Percentiles rank a stretch among this genome's conserved stretches.
phyloP scores from a whole-genome alignment of 495 filamentous ascomycete genomes.

The Talaromyces borbonicus region DNA sequence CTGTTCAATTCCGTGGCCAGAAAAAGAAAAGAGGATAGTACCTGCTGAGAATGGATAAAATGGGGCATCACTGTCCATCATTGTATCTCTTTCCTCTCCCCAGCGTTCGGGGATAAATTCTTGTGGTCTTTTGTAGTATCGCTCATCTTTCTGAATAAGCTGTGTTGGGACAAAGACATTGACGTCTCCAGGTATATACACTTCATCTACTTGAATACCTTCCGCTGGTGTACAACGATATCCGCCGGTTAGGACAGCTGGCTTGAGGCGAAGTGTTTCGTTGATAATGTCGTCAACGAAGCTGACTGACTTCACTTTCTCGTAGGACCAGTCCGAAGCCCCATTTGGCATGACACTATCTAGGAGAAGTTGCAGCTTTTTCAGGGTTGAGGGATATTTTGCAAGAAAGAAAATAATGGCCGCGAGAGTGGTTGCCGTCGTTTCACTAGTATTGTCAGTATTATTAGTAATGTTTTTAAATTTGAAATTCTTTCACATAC shows the following conservation, averaged over 20 bases:
- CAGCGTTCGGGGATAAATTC: slow-evolving; percentile 50
- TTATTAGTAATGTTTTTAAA: no score
- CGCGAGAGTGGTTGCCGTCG: slow-evolving; percentile 18
- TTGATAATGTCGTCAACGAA: slow-evolving; percentile 40
- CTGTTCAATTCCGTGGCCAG: neutral
- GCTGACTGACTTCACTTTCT: slow-evolving; percentile 14
- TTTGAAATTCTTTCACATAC: no score
- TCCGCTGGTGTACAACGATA: slow-evolving; percentile 30
- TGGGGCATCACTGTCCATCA: slow-evolving; percentile 32
- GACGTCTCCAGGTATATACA: slow-evolving; percentile 31
- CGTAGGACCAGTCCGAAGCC: slow-evolving; percentile 12
- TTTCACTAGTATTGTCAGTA: slow-evolving; percentile 13
- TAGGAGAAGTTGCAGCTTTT: slow-evolving; percentile 5
- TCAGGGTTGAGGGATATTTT: slow-evolving; percentile 12
- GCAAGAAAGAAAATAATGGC: slow-evolving; percentile 22
- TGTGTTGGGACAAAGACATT: slow-evolving; percentile 27
- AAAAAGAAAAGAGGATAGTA: slow-evolving; percentile 11
- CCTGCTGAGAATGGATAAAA: slow-evolving; percentile 42
- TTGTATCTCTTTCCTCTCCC: slow-evolving; percentile 29
- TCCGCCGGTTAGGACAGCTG: slow-evolving; percentile 28
- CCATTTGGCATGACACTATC: slow-evolving; percentile 12
- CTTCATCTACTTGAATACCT: slow-evolving; percentile 34
- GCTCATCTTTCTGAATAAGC: slow-evolving; percentile 23
- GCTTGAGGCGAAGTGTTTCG: slow-evolving; percentile 40
- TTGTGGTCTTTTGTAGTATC: slow-evolving; percentile 21